A percentile compares a stretch with the other conserved stretches of the same genome.
These are phyloP conservation scores for Zanthoxylum bungeanum DNA, from an alignment of 345 rosid species.

Conservation along the genomic window DNA sequence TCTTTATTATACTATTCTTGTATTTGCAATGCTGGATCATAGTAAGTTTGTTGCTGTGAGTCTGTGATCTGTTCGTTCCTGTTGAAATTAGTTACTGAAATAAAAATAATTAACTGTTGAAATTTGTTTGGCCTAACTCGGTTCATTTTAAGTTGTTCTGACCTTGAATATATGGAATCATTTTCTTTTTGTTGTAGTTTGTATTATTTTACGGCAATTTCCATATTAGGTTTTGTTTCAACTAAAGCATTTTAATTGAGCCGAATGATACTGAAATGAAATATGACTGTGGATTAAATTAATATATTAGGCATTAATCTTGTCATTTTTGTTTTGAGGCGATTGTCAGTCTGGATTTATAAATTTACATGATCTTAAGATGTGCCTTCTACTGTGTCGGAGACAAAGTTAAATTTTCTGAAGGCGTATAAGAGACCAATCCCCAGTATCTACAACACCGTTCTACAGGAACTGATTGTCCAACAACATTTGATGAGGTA, in stretches of 20 bases:
- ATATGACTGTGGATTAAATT: not conserved
- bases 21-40: constrained; percentile 15
- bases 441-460: constrained; percentile 86
- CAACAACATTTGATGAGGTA: constrained; percentile 95
- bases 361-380: constrained; percentile 39
- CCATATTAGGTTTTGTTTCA: not conserved
- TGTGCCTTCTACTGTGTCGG: constrained; percentile 83
- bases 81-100: not conserved
- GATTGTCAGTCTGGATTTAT: constrained; percentile 7
- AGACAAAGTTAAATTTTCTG: constrained; percentile 78
- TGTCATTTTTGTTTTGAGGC: not conserved
- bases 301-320: not conserved
- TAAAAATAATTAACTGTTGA: not conserved
- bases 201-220: not conserved
- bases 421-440: constrained; percentile 84
- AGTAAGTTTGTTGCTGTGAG: not conserved
- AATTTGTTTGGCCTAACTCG: not conserved
- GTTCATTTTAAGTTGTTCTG: not conserved
- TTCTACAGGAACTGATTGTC: constrained; percentile 86
- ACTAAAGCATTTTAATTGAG: not conserved
- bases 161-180: too few relatives aligned
- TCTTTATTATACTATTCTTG: not conserved
- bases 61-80: not conserved
- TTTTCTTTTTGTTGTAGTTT: too few relatives aligned
- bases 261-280: not conserved